Percentiles rank a stretch among this genome's conserved stretches.
Evolutionary conservation across 2,329 filamentous ascomycete species (phyloP).

Genomic region (Penicillium carneum): DNA sequence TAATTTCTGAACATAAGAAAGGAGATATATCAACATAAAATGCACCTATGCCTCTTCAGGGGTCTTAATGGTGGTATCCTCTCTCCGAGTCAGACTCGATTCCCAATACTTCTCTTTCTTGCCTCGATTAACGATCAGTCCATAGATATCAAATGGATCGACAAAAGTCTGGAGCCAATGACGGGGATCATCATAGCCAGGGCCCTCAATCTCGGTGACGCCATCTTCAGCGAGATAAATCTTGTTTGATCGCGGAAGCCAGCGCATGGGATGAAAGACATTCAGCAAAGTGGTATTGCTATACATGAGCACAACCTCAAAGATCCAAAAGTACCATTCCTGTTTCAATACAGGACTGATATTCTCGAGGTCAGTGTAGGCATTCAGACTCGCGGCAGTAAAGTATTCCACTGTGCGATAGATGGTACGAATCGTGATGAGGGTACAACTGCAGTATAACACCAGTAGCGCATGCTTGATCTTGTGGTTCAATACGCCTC

Average conservation of each 20-base stretch:
- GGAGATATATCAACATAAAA: neutral
- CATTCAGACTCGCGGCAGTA: constrained; percentile 40
- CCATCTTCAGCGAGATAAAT: constrained; percentile 61
- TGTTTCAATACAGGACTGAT: constrained; percentile 49
- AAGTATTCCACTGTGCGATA: constrained; percentile 63
- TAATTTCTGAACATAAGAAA: neutral
- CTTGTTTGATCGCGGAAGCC: constrained; percentile 59
- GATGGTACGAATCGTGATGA: constrained; percentile 53
- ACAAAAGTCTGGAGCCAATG: constrained; percentile 54
- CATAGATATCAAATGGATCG: constrained; percentile 54
- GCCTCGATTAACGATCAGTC: constrained; percentile 46
- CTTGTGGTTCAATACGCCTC: constrained; percentile 53
- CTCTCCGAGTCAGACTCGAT: neutral
- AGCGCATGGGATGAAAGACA: constrained; percentile 59
- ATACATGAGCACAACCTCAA: constrained; percentile 62
- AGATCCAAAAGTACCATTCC: constrained; percentile 63
- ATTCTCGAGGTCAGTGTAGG: constrained; percentile 44
- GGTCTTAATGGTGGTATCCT: neutral
- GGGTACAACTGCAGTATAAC: constrained; percentile 57
- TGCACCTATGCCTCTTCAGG: neutral
- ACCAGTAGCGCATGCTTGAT: constrained; percentile 52
- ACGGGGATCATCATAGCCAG: constrained; percentile 58
- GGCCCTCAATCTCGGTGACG: constrained; percentile 59
- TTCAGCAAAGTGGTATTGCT: constrained; percentile 61
- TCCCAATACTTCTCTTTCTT: constrained; percentile 54